These are phyloP conservation scores for Lagerstroemia speciosa DNA, from an alignment of 345 rosid genomes.

Conservation along the genomic window DNA sequence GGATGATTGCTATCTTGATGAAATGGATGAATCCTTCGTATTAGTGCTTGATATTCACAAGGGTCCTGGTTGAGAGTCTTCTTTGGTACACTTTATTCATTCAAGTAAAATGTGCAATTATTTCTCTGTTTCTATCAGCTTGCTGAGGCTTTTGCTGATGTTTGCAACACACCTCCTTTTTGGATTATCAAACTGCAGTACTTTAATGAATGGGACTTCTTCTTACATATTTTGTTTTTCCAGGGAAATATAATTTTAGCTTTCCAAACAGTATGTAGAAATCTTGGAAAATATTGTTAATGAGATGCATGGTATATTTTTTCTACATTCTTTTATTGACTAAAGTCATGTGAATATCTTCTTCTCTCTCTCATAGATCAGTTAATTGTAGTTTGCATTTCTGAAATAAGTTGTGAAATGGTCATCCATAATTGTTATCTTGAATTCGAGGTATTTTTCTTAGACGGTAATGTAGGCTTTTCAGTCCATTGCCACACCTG, in stretches of 20 bases:
- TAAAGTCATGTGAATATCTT: background rate
- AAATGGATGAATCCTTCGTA: background rate
- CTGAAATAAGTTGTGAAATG: background rate
- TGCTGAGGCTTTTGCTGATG: no score
- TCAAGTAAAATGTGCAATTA: background rate
- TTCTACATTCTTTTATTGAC: background rate
- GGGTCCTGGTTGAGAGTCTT: background rate
- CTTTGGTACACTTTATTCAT: background rate
- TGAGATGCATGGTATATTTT: background rate
- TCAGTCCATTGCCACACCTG: background rate
- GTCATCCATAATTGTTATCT: background rate
- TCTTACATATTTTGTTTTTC: no score
- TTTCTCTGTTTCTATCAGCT: background rate
- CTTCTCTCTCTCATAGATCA: background rate
- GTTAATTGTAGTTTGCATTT: background rate
- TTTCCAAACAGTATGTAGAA: no score
- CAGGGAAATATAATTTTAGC: no score
- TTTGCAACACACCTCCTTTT: no score
- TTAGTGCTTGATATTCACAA: background rate
- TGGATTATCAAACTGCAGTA: no score
- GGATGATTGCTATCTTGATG: background rate
- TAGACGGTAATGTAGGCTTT: background rate
- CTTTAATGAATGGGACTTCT: no score
- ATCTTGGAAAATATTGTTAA: background rate
- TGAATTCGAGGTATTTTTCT: background rate